phyloP scores from a whole-genome alignment of 257 asterid species.

The Jacaranda copaia region DNA sequence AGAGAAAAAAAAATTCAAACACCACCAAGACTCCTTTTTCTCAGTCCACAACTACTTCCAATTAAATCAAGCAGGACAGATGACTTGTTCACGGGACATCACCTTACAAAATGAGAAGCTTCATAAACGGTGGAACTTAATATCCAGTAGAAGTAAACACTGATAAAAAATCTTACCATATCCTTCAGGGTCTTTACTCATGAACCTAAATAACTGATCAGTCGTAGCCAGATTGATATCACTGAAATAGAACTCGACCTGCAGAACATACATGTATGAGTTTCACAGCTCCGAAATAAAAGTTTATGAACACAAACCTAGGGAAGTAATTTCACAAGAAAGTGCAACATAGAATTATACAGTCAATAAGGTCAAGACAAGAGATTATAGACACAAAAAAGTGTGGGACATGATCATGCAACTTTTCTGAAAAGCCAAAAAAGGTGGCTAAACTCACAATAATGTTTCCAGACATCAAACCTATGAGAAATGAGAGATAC shows the following conservation, averaged over 20 bases:
- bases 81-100: slow-evolving; percentile 15
- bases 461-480: not conserved
- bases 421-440: not conserved
- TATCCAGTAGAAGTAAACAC: slow-evolving; percentile 18
- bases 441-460: not conserved
- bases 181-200: slow-evolving; percentile 87
- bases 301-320: not conserved
- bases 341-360: not conserved
- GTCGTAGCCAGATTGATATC: slow-evolving; percentile 95
- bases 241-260: slow-evolving; percentile 96
- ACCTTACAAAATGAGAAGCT: slow-evolving; percentile 1
- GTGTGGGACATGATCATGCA: not conserved
- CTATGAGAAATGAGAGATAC: not conserved
- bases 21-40: not conserved
- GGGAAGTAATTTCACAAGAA: not conserved
- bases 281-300: not conserved
- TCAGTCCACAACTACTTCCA: slow-evolving; percentile 11
- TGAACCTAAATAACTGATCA: slow-evolving; percentile 71
- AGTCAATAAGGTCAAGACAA: not conserved
- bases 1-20: slow-evolving; percentile 1
- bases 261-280: slow-evolving; percentile 32
- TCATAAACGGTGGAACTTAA: slow-evolving; percentile 10
- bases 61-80: slow-evolving; percentile 22
- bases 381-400: not conserved
- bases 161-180: slow-evolving; percentile 61